Percentiles rank a stretch among this genome's conserved stretches.
Conservation (phyloP, 208 protist genomes). For the Trypanosoma caninum region DNA sequence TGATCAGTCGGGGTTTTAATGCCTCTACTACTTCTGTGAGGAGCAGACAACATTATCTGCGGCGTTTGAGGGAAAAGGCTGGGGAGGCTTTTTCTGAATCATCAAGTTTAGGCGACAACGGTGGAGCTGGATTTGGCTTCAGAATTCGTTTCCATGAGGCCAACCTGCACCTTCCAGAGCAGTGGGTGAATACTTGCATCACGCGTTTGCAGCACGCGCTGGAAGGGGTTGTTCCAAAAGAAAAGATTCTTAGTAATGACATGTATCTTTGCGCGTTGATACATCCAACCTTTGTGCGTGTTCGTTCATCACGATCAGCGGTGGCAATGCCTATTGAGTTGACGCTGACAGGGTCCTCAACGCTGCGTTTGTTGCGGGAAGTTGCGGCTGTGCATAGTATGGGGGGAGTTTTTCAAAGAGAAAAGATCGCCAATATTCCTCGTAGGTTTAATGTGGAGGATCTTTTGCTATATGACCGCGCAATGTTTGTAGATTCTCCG, state of each 20-base stretch:
- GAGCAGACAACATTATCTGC: conserved; percentile 29
- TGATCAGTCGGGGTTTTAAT: conserved; percentile 9
- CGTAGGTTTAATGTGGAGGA: conserved; percentile 25
- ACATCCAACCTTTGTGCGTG: conserved; percentile 62
- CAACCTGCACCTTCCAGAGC: conserved; percentile 16
- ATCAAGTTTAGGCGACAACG: neutral
- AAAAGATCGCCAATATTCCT: conserved; percentile 23
- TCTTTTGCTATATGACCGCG: conserved; percentile 41
- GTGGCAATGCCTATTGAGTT: conserved; percentile 78
- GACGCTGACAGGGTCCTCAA: conserved; percentile 39
- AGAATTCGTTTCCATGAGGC: conserved; percentile 14
- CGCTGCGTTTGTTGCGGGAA: conserved; percentile 41
- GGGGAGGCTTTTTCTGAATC: conserved; percentile 1
- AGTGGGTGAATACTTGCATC: conserved; percentile 19
- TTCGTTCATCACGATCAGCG: conserved; percentile 5
- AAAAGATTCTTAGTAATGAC: conserved; percentile 32
- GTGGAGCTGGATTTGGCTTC: neutral
- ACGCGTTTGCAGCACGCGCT: conserved; percentile 29
- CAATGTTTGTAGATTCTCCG: conserved; percentile 7
- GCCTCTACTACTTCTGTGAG: conserved; percentile 8
- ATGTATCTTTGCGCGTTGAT: conserved; percentile 71
- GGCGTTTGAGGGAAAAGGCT: conserved; percentile 22
- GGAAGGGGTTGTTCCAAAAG: conserved; percentile 38
- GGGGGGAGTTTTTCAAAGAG: conserved; percentile 20
- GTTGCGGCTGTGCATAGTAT: conserved; percentile 24